phyloP scores from a whole-genome alignment of 371 early-diverging fungal species.

The Umbelopsis sp. region DNA sequence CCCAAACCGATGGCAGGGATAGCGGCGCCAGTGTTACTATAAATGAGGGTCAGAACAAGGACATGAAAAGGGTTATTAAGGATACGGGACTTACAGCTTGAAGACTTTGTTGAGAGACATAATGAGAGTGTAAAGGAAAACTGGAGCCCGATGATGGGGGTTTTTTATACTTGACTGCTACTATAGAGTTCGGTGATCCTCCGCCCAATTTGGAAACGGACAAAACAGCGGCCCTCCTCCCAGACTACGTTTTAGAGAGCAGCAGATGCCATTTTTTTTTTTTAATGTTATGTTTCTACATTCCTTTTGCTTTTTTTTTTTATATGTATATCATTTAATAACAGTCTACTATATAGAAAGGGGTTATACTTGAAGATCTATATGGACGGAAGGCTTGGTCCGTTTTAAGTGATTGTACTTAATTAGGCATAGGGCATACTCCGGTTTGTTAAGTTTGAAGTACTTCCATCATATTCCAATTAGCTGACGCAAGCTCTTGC shows the following conservation, averaged over 20 bases:
- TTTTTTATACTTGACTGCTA: slow-evolving; percentile 3
- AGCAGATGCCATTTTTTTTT: no score
- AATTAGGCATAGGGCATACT: background rate
- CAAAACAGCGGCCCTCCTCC: background rate
- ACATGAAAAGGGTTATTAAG: background rate
- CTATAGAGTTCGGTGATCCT: background rate
- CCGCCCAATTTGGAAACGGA: background rate
- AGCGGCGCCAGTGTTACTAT: slow-evolving; percentile 34
- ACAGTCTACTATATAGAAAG: background rate
- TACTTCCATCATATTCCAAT: slow-evolving; percentile 17
- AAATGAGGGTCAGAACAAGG: background rate
- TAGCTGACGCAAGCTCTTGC: slow-evolving; percentile 13
- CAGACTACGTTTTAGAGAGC: no score
- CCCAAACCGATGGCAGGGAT: slow-evolving; percentile 56
- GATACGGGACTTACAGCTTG: background rate
- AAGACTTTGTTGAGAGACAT: slow-evolving; percentile 10
- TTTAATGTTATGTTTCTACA: background rate
- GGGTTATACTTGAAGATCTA: background rate
- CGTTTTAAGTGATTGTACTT: slow-evolving; percentile 14
- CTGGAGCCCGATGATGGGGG: background rate
- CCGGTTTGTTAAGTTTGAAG: background rate
- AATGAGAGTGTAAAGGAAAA: background rate
- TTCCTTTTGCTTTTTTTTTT: background rate
- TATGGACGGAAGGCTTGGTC: background rate
- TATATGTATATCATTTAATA: background rate